Evolutionary conservation across 163 green algal genomes (phyloP).

Genomic region (Chlorella variabilis): DNA sequence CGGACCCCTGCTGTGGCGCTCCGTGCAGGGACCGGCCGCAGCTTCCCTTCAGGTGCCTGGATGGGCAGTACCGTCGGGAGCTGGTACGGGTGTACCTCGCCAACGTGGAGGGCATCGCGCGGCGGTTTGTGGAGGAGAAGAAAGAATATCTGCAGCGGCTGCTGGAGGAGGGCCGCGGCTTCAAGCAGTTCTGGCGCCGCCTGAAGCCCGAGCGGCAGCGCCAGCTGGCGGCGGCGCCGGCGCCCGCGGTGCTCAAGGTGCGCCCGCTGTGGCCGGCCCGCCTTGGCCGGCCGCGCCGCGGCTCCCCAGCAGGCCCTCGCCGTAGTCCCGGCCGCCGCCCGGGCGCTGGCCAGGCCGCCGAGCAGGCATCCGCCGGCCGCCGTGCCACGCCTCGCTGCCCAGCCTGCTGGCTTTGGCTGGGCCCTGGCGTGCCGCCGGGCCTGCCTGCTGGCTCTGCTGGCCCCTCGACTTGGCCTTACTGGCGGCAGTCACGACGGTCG

Average conservation of each 20-base stretch:
- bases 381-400: too few relatives aligned
- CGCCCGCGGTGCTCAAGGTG: conserved; percentile 63
- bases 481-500: too few relatives aligned
- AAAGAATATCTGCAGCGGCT: conserved; percentile 67
- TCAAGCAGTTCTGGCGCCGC: conserved; percentile 54
- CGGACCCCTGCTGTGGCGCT: too few relatives aligned
- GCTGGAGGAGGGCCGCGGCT: conserved; percentile 37
- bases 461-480: too few relatives aligned
- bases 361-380: too few relatives aligned
- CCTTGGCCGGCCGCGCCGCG: too few relatives aligned
- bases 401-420: too few relatives aligned
- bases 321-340: too few relatives aligned
- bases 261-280: background rate
- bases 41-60: conserved; percentile 92
- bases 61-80: conserved; percentile 95
- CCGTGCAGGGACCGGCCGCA: conserved; percentile 83
- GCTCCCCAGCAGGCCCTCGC: too few relatives aligned
- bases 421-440: too few relatives aligned
- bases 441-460: background rate
- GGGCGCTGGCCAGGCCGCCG: too few relatives aligned
- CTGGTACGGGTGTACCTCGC: conserved; percentile 97
- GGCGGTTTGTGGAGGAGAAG: conserved; percentile 93
- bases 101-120: conserved; percentile 96
- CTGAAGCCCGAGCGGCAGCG: conserved; percentile 15
- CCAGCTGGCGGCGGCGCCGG: conserved; percentile 22